Evolutionary conservation across 2,329 filamentous ascomycete genomes (phyloP).

Genomic region (Pseudogymnoascus sp.): DNA sequence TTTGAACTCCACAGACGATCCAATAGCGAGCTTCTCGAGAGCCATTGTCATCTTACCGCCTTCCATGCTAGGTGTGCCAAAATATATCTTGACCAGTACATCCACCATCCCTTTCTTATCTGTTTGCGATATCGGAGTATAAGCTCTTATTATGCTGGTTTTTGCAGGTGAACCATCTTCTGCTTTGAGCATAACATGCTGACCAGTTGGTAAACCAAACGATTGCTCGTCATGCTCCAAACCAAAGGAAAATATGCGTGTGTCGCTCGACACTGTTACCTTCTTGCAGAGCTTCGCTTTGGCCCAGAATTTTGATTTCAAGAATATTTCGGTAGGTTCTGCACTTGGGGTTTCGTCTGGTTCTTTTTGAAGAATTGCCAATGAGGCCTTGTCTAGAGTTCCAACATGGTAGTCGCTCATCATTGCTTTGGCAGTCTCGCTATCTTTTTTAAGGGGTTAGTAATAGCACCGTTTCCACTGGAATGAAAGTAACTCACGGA

Average conservation of each 20-base stretch:
- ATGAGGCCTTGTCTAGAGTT: slow-evolving; percentile 56
- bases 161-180: slow-evolving; percentile 54
- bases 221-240: slow-evolving; percentile 63
- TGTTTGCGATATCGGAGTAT: slow-evolving; percentile 71
- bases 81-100: slow-evolving; percentile 78
- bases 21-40: slow-evolving; percentile 63
- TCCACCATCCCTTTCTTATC: slow-evolving; percentile 57
- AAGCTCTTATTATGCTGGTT: slow-evolving; percentile 73
- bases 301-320: slow-evolving; percentile 66
- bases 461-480: background rate
- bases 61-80: slow-evolving; percentile 44
- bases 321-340: slow-evolving; percentile 49
- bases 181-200: slow-evolving; percentile 80
- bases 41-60: slow-evolving; percentile 80
- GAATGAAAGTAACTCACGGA: slow-evolving; percentile 55
- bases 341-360: slow-evolving; percentile 31
- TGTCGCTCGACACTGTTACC: slow-evolving; percentile 65
- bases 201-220: slow-evolving; percentile 72
- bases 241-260: slow-evolving; percentile 71
- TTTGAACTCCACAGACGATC: slow-evolving; percentile 74
- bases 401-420: slow-evolving; percentile 82
- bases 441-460: slow-evolving; percentile 50
- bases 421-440: slow-evolving; percentile 86
- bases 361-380: slow-evolving; percentile 42
- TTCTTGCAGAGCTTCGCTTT: slow-evolving; percentile 64